Percentiles rank a stretch among this genome's conserved stretches.
Conservation (phyloP, 78 protist species). For the Bigelowiella natans region DNA sequence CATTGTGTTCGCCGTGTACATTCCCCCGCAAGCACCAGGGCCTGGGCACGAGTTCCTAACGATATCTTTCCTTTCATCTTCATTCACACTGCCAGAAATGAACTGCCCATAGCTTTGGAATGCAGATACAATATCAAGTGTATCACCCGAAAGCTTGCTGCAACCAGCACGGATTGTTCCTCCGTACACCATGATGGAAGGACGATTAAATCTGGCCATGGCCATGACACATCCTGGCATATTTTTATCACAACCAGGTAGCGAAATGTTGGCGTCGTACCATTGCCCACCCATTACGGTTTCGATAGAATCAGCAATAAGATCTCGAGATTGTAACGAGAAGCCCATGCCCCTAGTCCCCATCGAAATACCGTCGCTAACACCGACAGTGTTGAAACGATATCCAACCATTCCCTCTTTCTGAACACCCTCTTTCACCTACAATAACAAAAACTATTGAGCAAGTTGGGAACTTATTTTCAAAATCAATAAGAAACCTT, state of each 20-base stretch:
- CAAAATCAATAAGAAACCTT: no score
- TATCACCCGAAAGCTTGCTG: conserved; percentile 4
- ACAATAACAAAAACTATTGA: no score
- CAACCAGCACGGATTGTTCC: conserved; percentile 69
- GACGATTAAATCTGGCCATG: conserved; percentile 9
- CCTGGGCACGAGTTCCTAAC: conserved; percentile 56
- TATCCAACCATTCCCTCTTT: conserved; percentile 45
- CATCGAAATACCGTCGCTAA: conserved; percentile 57
- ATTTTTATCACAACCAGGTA: conserved; percentile 66
- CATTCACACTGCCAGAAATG: conserved; percentile 35
- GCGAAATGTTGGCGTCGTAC: conserved; percentile 56
- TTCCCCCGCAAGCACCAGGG: conserved; percentile 59
- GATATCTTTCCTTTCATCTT: conserved; percentile 32
- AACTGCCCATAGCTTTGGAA: conserved; percentile 42
- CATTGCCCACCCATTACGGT: conserved; percentile 51
- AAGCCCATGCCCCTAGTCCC: conserved; percentile 59
- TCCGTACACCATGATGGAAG: conserved; percentile 37
- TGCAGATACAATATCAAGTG: conserved; percentile 60
- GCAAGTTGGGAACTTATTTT: no score
- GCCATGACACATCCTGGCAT: conserved; percentile 46
- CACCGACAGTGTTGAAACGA: conserved; percentile 65
- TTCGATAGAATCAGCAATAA: conserved; percentile 57
- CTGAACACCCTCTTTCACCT: neutral
- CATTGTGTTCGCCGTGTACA: conserved; percentile 73
- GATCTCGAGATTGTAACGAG: conserved; percentile 38